Percentiles rank a stretch among this genome's conserved stretches.
Conservation (phyloP, 345 rosid genomes). For the Iberis pinnata region DNA sequence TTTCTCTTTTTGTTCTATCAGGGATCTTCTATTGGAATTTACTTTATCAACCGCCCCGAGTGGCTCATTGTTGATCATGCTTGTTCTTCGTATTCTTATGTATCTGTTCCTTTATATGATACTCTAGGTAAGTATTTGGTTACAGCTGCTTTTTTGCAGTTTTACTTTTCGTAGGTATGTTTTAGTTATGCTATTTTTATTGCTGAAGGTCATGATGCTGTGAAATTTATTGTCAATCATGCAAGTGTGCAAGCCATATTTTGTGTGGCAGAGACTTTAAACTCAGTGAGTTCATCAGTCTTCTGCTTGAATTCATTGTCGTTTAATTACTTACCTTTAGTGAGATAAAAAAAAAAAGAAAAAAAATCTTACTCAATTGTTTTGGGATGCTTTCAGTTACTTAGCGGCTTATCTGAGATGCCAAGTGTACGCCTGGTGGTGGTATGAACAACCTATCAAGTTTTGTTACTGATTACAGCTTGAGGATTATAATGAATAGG, state of each 20-base stretch:
- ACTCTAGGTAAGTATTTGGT: slow-evolving; percentile 63
- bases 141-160: slow-evolving; percentile 3
- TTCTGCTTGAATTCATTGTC: background rate
- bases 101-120: slow-evolving; percentile 94
- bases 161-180: slow-evolving; percentile 4
- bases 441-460: slow-evolving; percentile 42
- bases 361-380: background rate
- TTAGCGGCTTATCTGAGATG: slow-evolving; percentile 77
- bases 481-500: background rate
- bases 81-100: slow-evolving; percentile 76
- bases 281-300: slow-evolving; percentile 43
- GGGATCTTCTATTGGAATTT: slow-evolving; percentile 82
- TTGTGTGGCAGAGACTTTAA: slow-evolving; percentile 79
- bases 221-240: slow-evolving; percentile 76
- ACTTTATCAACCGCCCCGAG: slow-evolving; percentile 92
- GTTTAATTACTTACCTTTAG: too few species aligned
- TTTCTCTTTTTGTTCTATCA: slow-evolving; percentile 26
- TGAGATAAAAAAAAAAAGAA: too few species aligned
- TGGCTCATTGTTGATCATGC: slow-evolving; percentile 96
- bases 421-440: slow-evolving; percentile 71
- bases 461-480: background rate
- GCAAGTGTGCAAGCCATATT: slow-evolving; percentile 75
- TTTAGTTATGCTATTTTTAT: slow-evolving; percentile 6
- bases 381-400: slow-evolving; percentile 53
- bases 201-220: slow-evolving; percentile 91